A percentile compares a stretch with the other conserved stretches of the same genome.
Evolutionary conservation across 176 grass and related monocot species (phyloP).

Genomic region (Aegilops speltoides): DNA sequence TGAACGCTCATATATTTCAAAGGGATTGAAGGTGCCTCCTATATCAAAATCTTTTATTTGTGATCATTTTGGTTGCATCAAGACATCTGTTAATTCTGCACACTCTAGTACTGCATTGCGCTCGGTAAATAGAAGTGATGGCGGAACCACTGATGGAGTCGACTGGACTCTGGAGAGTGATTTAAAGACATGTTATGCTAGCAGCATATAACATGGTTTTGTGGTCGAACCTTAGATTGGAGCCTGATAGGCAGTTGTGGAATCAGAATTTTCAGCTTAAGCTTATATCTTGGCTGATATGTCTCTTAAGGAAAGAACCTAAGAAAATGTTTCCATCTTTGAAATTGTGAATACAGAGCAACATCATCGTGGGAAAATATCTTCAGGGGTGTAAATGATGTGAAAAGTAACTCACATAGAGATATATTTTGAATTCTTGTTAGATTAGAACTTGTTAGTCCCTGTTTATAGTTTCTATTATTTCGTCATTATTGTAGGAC

Average conservation of each 20-base stretch:
- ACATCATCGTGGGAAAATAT: not conserved
- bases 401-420: not conserved
- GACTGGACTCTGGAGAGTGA: not conserved
- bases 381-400: not conserved
- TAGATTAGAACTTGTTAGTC: not conserved
- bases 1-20: conserved; percentile 67
- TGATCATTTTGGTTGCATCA: not conserved
- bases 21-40: conserved; percentile 78
- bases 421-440: not conserved
- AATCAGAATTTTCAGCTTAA: not conserved
- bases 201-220: not conserved
- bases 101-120: conserved; percentile 2
- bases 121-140: conserved; percentile 13
- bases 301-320: not conserved
- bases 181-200: not conserved
- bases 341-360: not conserved
- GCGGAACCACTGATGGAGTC: not conserved
- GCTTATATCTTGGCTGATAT: conserved; percentile 5
- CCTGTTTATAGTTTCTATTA: not conserved
- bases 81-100: conserved; percentile 11
- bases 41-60: conserved; percentile 6
- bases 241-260: not conserved
- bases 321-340: not conserved
- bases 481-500: not conserved
- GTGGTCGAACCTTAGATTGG: not conserved